A percentile compares a stretch with the other conserved stretches of the same genome.
These are phyloP conservation scores for Chalciporus pseudorubinellus DNA, from an alignment of 768 basidiomycete genomes.

Conservation along the genomic window DNA sequence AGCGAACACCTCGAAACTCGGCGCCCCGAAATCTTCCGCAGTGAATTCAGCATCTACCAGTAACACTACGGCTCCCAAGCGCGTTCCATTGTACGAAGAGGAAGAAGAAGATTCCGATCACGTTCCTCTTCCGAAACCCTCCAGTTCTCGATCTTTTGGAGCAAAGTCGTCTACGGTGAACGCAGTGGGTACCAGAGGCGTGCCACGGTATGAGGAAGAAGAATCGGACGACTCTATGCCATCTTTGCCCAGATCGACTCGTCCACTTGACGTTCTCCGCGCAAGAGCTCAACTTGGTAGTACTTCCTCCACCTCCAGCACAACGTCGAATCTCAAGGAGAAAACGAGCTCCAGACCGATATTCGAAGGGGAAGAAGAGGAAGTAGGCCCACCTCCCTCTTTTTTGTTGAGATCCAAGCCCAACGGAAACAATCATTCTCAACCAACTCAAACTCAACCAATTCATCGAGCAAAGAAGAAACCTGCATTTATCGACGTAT, in stretches of 20 bases:
- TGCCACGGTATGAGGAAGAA: conserved; percentile 7
- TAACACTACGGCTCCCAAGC: background rate
- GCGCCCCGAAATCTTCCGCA: background rate
- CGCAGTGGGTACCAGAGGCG: background rate
- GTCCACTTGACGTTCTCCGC: conserved; percentile 29
- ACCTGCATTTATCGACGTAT: conserved; percentile 22
- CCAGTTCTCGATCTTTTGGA: background rate
- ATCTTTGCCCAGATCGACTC: conserved; percentile 7
- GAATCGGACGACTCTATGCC: conserved; percentile 4
- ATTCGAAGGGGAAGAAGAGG: conserved; percentile 7
- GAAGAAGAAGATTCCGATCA: background rate
- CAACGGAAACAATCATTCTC: background rate
- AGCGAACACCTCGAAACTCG: background rate
- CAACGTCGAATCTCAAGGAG: background rate
- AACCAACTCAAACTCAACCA: background rate
- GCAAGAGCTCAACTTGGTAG: conserved; percentile 4
- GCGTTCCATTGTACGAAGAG: background rate
- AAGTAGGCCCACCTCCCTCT: conserved; percentile 2
- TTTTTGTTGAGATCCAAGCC: background rate
- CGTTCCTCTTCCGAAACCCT: background rate
- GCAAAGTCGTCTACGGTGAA: background rate
- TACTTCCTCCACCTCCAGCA: background rate
- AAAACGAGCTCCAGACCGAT: background rate
- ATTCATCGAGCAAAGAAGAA: conserved; percentile 6
- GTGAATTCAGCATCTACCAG: background rate